Conservation (phyloP, 176 grass and related monocot species). For the Pharus latifolius region DNA sequence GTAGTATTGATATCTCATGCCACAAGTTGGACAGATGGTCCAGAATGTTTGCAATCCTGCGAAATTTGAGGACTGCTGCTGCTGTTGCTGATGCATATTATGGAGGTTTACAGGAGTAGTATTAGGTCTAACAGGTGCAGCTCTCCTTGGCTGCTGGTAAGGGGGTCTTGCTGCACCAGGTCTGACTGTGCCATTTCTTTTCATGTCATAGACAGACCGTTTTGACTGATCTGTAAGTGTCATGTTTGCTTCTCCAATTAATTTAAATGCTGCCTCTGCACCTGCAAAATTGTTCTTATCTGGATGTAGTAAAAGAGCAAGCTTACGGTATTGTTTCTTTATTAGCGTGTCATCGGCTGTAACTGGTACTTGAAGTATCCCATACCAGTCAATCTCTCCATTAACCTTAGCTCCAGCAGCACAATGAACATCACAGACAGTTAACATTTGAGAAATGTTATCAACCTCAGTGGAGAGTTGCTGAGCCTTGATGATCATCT, state of each 20-base stretch:
- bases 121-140: constrained; percentile 22
- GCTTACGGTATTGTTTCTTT: constrained; percentile 76
- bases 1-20: constrained; percentile 88
- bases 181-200: constrained; percentile 36
- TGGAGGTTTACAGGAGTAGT: constrained; percentile 37
- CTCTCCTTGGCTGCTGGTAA: constrained; percentile 25
- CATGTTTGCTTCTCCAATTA: constrained; percentile 76
- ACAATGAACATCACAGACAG: constrained; percentile 82
- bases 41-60: constrained; percentile 48
- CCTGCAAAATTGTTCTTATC: constrained; percentile 87
- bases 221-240: constrained; percentile 52
- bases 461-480: constrained; percentile 55
- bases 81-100: constrained; percentile 24
- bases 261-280: constrained; percentile 85
- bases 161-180: background rate
- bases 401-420: constrained; percentile 50
- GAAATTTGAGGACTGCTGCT: constrained; percentile 22
- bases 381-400: constrained; percentile 79
- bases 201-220: constrained; percentile 51
- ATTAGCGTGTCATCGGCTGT: constrained; percentile 53
- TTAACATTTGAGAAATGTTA: constrained; percentile 59
- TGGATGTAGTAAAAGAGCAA: constrained; percentile 79
- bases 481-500: constrained; percentile 60
- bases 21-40: constrained; percentile 69
- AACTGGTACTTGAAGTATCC: constrained; percentile 63